Conservation (phyloP, 768 basidiomycete species). For the Mycena maculata region DNA sequence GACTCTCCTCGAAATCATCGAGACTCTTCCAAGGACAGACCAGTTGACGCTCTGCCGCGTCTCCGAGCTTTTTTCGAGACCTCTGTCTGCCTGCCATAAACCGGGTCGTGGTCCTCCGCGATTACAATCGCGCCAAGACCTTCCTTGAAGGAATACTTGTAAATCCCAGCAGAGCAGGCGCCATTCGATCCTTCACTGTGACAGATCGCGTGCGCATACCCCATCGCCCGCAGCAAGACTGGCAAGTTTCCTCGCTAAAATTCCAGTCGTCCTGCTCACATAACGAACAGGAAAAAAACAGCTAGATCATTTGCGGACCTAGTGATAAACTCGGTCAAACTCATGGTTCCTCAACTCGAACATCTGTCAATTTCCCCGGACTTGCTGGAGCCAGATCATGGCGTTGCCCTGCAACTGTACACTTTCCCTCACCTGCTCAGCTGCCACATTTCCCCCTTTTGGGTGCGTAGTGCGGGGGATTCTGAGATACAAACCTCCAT, state of each 20-base stretch:
- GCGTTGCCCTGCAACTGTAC: constrained; percentile 1
- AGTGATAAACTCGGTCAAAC: constrained; percentile 1
- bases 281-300: neutral
- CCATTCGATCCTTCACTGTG: constrained; percentile 14
- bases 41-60: constrained; percentile 10
- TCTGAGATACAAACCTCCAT: neutral
- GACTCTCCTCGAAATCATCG: constrained; percentile 5
- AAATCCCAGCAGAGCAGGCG: constrained; percentile 10
- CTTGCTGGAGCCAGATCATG: constrained; percentile 3
- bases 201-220: neutral
- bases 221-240: neutral
- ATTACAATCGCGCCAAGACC: neutral
- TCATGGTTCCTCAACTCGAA: constrained; percentile 14
- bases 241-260: constrained; percentile 1
- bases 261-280: neutral
- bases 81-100: constrained; percentile 4
- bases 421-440: constrained; percentile 10
- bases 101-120: constrained; percentile 9
- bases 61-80: neutral
- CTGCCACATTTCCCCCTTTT: neutral
- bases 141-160: neutral
- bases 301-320: neutral
- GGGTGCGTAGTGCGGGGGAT: neutral
- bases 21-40: neutral
- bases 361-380: constrained; percentile 7